Conservation (phyloP, 768 basidiomycete species). For the Leucosporidium creatinivorum region DNA sequence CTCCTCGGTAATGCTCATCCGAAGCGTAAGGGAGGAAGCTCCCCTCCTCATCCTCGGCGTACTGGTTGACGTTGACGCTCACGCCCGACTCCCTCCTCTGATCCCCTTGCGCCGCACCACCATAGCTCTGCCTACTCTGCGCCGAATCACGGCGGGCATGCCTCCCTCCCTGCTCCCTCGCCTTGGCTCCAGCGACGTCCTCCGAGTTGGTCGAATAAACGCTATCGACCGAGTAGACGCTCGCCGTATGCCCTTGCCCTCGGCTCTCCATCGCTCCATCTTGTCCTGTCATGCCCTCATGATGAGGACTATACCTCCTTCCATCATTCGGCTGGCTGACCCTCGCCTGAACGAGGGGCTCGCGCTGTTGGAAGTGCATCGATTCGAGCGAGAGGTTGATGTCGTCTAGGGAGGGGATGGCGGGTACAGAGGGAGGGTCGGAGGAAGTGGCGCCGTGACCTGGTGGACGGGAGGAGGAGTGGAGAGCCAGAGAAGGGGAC, state of each 20-base stretch:
- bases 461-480: slow-evolving; percentile 4
- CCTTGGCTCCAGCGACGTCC: neutral
- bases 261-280: slow-evolving; percentile 33
- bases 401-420: slow-evolving; percentile 26
- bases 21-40: no score
- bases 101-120: no score
- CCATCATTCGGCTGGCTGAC: neutral
- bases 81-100: no score
- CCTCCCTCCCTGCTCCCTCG: neutral
- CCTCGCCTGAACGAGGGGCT: neutral
- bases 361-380: slow-evolving; percentile 26
- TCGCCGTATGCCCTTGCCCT: slow-evolving; percentile 14
- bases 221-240: slow-evolving; percentile 30
- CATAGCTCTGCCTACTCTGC: neutral
- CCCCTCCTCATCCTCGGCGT: no score
- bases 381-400: slow-evolving; percentile 29
- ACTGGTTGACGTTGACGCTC: no score
- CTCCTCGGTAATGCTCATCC: no score
- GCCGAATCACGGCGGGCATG: neutral
- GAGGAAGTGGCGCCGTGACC: slow-evolving; percentile 1
- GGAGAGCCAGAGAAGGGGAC: slow-evolving; percentile 21
- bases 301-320: slow-evolving; percentile 12
- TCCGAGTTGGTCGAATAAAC: neutral
- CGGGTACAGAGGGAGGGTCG: slow-evolving; percentile 11
- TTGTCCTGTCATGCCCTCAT: slow-evolving; percentile 1